Conservation (phyloP, 768 basidiomycete genomes). For the Phanerochaete carnosa region DNA sequence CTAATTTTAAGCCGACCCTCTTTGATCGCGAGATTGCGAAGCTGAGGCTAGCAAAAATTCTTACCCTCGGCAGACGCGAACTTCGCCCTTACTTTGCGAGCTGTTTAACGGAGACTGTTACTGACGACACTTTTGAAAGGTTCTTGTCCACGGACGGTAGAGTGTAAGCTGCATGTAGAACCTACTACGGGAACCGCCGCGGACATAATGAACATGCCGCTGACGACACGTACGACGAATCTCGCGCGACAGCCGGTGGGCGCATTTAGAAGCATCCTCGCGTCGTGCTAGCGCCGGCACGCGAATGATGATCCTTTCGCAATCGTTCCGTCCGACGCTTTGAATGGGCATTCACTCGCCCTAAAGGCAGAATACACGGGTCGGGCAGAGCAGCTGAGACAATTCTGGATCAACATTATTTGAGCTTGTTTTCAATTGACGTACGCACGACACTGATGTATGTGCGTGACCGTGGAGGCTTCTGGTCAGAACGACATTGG, state of each 20-base stretch:
- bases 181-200: neutral
- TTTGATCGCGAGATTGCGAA: too few relatives aligned
- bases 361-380: neutral
- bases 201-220: neutral
- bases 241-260: neutral
- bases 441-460: neutral
- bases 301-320: neutral
- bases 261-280: neutral
- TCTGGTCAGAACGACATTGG: neutral
- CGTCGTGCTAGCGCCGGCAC: neutral
- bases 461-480: neutral
- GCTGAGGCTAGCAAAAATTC: too few relatives aligned
- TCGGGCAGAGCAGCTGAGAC: too few relatives aligned
- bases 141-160: too few relatives aligned
- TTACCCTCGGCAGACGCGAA: too few relatives aligned
- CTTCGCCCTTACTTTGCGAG: too few relatives aligned
- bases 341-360: neutral
- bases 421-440: neutral
- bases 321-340: neutral
- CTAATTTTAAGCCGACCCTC: too few relatives aligned
- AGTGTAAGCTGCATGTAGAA: neutral
- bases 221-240: neutral
- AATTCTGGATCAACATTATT: neutral
- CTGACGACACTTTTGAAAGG: too few relatives aligned
- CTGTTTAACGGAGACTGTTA: too few relatives aligned